Evolutionary conservation across 1,284 basidiomycete species (phyloP).

Genomic region (Rhodotorula glutinis): DNA sequence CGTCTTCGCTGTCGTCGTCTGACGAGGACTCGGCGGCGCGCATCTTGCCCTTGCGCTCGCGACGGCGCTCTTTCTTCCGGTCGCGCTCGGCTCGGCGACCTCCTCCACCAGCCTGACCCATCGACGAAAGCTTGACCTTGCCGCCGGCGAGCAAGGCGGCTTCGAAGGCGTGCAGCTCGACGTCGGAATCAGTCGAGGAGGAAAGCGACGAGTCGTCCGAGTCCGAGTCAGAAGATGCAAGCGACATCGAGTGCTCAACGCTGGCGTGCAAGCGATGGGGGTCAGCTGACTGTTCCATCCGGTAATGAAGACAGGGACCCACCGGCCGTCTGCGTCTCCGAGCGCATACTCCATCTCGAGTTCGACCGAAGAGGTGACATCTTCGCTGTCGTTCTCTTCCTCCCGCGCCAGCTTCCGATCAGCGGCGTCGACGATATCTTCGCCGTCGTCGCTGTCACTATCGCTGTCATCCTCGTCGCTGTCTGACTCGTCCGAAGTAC

Average conservation of each 20-base stretch:
- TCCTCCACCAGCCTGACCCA: conserved; percentile 23
- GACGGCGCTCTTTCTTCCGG: conserved; percentile 19
- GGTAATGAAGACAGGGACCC: background rate
- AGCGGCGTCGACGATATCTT: conserved; percentile 20
- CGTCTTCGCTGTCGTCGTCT: conserved; percentile 18
- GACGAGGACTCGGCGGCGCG: conserved; percentile 9
- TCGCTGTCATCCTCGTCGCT: background rate
- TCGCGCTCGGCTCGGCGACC: conserved; percentile 21
- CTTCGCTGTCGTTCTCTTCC: conserved; percentile 26
- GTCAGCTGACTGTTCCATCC: no score
- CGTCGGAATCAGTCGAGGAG: conserved; percentile 28
- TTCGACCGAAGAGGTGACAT: conserved; percentile 31
- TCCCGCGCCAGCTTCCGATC: conserved; percentile 7
- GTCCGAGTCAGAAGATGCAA: conserved; percentile 16
- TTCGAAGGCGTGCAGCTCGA: conserved; percentile 26
- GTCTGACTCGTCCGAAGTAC: conserved; percentile 16
- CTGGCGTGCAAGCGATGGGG: background rate
- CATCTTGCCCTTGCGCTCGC: conserved; percentile 33
- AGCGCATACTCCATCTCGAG: conserved; percentile 33
- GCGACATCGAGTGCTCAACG: conserved; percentile 31
- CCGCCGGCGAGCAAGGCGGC: conserved; percentile 28
- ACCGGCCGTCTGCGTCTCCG: conserved; percentile 37
- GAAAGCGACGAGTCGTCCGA: conserved; percentile 24
- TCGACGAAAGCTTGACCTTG: conserved; percentile 21
- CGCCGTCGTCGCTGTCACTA: conserved; percentile 13